Evolutionary conservation across 306 rosid species (phyloP).

Genomic region (Cicer chorassanicum): DNA sequence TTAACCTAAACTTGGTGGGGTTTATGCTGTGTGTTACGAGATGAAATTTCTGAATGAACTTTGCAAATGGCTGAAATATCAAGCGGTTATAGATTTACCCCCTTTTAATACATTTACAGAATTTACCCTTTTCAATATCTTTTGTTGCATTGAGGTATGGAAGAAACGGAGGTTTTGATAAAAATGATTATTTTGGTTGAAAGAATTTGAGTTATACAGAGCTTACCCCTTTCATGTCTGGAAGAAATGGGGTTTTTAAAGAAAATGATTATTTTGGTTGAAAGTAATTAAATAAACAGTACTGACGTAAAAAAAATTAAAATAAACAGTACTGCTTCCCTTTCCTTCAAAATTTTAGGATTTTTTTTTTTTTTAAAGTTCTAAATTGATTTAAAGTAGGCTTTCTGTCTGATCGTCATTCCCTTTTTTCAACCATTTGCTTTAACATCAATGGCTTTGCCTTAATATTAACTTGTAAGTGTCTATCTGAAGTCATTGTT

Average conservation of each 20-base stretch:
- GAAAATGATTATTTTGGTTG: constrained; percentile 23
- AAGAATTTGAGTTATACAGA: neutral
- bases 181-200: neutral
- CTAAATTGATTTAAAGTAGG: constrained; percentile 15
- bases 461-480: neutral
- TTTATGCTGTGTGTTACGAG: neutral
- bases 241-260: constrained; percentile 34
- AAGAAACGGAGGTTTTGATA: constrained; percentile 32
- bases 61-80: constrained; percentile 13
- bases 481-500: constrained; percentile 17
- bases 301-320: too few species aligned
- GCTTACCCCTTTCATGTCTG: constrained; percentile 15
- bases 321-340: neutral
- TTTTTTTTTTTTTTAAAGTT: neutral
- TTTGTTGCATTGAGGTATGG: constrained; percentile 20
- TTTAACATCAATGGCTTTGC: constrained; percentile 3
- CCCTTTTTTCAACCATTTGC: constrained; percentile 14
- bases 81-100: neutral
- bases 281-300: constrained; percentile 6
- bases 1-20: neutral
- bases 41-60: neutral
- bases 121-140: constrained; percentile 2
- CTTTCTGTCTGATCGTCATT: constrained; percentile 1
- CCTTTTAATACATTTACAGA: neutral
- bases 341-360: constrained; percentile 7